Evolutionary conservation across 441 rosid genomes (phyloP), one percentile per base, ranked within the genome.

Genomic region (Populus tomentosa): DNA sequence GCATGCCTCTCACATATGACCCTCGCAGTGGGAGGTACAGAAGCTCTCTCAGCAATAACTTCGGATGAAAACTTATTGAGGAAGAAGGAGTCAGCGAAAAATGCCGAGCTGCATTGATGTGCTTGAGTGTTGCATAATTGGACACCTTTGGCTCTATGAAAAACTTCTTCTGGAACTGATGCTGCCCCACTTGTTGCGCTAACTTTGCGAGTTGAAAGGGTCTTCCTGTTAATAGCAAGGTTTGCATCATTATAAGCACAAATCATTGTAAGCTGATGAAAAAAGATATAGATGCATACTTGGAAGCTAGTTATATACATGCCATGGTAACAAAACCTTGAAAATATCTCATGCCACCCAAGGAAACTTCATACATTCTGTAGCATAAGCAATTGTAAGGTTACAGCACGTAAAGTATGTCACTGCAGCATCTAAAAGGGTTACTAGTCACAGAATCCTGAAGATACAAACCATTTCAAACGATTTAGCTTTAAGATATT

Each of bases 71-170:
- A 92, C 69, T 90, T 89, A 84, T 94, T 94, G 42, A 96, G 93
- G 84, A 92, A 96, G 86, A 82, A 92, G 0, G 98, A 96, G 89
- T 92, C 98, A 0, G 98, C 98, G 38, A 96, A 96, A 83, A 83
- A 96, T 53, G 99, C 97, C 0, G 98, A 98, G 18, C 92, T 79
- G 85, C 99, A 92, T 79, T 90, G 96, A 77, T 90, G 79, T 65
- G 99, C 99, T 80, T 96, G 98, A 33, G 97, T 91, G 84, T 94
- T 94, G 88, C 97, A 92, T 70, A 96, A 83, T 85, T 90, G 97
- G 67, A 92, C 94, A 70, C 99, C 98, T 88, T 84, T 90, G 71
- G 98, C 99, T 86, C 89, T 84, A 83, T 94, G 91, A 84, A 92
- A 96, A 40, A 96, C 94, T 61, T 92, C 97, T 4, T 92, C 98